These are phyloP conservation scores for Vigna trinervia DNA, from an alignment of 306 rosid species.

Conservation along the genomic window DNA sequence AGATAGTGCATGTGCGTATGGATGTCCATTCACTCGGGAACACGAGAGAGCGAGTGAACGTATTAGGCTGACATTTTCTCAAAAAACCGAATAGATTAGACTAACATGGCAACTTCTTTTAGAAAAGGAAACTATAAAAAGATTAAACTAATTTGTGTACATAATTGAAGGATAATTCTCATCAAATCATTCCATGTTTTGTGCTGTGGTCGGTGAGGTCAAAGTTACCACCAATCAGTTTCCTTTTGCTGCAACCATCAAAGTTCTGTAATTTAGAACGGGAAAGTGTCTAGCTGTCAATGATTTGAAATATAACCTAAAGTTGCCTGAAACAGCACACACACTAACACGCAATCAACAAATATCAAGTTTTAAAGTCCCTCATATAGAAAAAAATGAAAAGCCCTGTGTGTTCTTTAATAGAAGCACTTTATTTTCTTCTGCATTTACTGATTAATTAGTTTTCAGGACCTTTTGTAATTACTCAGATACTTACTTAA, in stretches of 20 bases:
- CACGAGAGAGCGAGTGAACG: constrained; percentile 22
- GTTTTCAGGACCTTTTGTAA: not conserved
- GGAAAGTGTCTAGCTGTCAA: not conserved
- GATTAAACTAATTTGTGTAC: constrained; percentile 10
- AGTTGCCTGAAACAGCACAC: constrained; percentile 1
- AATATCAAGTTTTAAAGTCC: not conserved
- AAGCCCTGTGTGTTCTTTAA: not conserved
- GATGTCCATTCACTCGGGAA: constrained; percentile 39
- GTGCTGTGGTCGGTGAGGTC: not conserved
- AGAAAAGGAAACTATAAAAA: not conserved
- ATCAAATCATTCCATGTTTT: not conserved
- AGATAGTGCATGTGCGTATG: constrained; percentile 41
- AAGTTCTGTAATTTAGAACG: not conserved
- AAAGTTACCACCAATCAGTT: not conserved
- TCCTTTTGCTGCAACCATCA: constrained; percentile 14
- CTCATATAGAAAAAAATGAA: too few species aligned
- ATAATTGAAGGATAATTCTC: constrained; percentile 33
- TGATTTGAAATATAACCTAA: constrained; percentile 32
- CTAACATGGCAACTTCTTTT: not conserved
- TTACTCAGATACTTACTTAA: not conserved
- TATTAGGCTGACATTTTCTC: not conserved
- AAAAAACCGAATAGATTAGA: not conserved
- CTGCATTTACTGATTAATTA: not conserved
- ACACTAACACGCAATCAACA: constrained; percentile 14
- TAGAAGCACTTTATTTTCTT: not conserved